These are phyloP conservation scores for Metroxylon sagu DNA, from an alignment of 176 grass and related monocot genomes.

Conservation along the genomic window DNA sequence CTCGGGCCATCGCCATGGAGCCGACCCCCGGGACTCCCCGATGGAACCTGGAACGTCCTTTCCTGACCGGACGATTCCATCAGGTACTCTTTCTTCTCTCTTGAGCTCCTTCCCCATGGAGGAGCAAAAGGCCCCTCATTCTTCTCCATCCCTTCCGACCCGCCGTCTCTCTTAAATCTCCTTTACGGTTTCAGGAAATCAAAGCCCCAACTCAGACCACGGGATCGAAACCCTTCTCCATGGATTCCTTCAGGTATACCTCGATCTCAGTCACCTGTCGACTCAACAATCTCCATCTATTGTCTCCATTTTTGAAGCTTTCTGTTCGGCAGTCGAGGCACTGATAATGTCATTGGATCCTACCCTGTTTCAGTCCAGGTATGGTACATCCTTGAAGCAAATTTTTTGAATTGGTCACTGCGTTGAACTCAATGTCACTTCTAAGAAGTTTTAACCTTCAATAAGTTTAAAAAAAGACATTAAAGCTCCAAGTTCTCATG, in stretches of 20 bases:
- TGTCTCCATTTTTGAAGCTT: no score
- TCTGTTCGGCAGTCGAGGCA: slow-evolving; percentile 28
- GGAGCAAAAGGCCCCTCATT: background rate
- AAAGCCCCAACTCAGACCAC: slow-evolving; percentile 33
- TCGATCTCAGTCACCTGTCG: background rate
- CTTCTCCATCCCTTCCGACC: background rate
- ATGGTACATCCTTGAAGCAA: background rate
- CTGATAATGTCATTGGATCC: slow-evolving; percentile 76
- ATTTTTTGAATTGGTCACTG: background rate
- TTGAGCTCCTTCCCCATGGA: background rate
- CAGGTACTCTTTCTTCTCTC: slow-evolving; percentile 35
- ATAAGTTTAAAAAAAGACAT: no score
- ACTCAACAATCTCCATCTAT: no score
- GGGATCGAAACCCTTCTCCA: slow-evolving; percentile 52
- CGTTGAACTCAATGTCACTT: no score
- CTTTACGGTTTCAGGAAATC: slow-evolving; percentile 45
- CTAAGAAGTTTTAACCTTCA: no score
- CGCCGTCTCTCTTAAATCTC: background rate
- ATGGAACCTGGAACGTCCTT: slow-evolving; percentile 87
- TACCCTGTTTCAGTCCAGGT: slow-evolving; percentile 87
- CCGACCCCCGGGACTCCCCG: slow-evolving; percentile 52
- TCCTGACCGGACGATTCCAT: slow-evolving; percentile 84
- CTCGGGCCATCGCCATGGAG: slow-evolving; percentile 28
- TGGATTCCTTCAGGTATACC: slow-evolving; percentile 51
- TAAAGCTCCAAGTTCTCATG: slow-evolving; percentile 5